Evolutionary conservation across 768 basidiomycete genomes (phyloP), one percentile per base, ranked within the genome.

Genomic region (Russula griseocarnosa): DNA sequence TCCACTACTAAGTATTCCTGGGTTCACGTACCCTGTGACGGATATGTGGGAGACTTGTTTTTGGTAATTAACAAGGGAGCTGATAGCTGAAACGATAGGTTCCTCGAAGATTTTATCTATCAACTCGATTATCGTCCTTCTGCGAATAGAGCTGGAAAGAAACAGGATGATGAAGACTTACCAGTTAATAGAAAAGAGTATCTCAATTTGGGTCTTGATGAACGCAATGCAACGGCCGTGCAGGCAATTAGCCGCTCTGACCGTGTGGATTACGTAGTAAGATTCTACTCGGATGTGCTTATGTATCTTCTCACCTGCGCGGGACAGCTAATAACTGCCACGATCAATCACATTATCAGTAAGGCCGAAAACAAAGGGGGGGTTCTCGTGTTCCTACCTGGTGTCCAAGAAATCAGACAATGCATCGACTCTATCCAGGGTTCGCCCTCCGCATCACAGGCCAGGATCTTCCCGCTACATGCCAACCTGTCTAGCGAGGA

Each of bases 371-470:
- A 79, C 32, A 74, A 72, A 10, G 88, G 85, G 3, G 93, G 87
- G 6, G 84, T 97, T 51, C 79, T 98, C 26, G 83, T 97, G 50
- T 98, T 98, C 75, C 78, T 94, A 60, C 86, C 92, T n/a, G 94
- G 94, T 73, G 88, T 93, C 1, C 89, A 88, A 74, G 91, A 94
- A 71, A 94, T 94, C 67, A 82, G 85, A 22, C 85, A 88, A 65
- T 90, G 89, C 69, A 83, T 92, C 22, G 82, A 87, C 14, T 77
- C 81, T 5, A 75, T 94, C 49, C 78, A 76, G 18, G 71, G 70
- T 44, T 67, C 72, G 16, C 62, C 77, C 0, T 62, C 68, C 4
- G 73, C 73, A 9, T 77, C 76, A 46, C 71, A 78, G 28, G 79
- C 76, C 5, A 81, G 82, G 32, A 80, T 89, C 55, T 78, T 94